These are phyloP conservation scores for Aphanomyces euteiches DNA, from an alignment of 352 stramenopile genomes.

Conservation along the genomic window DNA sequence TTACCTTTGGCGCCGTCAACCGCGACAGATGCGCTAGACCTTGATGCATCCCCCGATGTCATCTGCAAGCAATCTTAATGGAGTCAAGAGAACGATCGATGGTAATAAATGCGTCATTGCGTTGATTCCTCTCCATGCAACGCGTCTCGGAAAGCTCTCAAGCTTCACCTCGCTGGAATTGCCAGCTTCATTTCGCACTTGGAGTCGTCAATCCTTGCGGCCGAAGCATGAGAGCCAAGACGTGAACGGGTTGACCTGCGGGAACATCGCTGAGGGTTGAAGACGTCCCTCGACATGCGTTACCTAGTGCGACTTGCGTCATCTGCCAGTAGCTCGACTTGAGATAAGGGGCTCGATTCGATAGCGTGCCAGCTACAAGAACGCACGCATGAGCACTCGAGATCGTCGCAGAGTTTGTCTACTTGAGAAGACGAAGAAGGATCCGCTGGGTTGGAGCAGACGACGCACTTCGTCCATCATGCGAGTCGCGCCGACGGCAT, in stretches of 20 bases:
- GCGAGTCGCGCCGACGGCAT: conserved; percentile 4
- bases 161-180: no score
- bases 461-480: conserved; percentile 27
- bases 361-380: conserved; percentile 16
- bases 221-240: conserved; percentile 12
- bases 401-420: no score
- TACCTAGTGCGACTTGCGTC: conserved; percentile 21
- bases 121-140: no score
- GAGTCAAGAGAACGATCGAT: no score
- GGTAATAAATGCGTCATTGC: no score
- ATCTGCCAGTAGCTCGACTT: conserved; percentile 23
- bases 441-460: background rate
- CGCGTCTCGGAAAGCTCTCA: no score
- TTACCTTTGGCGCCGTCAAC: background rate
- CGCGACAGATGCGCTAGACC: background rate
- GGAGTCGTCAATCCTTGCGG: background rate
- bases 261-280: background rate
- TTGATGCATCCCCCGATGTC: background rate
- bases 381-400: background rate
- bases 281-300: background rate
- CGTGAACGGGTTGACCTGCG: background rate
- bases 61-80: background rate
- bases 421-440: conserved; percentile 29
- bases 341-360: conserved; percentile 16
- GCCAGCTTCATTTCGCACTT: background rate